Conservation (phyloP, 352 stramenopile species). For the Pythium pyrilobum region DNA sequence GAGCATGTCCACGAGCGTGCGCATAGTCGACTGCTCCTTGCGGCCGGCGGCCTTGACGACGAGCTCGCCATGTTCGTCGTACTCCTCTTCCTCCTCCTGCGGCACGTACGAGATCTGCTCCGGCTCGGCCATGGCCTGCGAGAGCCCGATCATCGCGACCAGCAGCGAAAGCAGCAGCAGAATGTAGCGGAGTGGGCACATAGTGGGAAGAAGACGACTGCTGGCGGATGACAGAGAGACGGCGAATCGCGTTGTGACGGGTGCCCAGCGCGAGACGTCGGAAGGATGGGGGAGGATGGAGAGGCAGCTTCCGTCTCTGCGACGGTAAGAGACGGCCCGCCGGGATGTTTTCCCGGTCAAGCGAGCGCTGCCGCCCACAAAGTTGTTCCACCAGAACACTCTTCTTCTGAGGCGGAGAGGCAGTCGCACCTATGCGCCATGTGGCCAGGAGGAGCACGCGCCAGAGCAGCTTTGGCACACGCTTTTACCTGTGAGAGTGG, state of each 20-base stretch:
- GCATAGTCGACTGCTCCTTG: slow-evolving; percentile 41
- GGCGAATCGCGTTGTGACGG: not conserved
- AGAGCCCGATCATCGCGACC: slow-evolving; percentile 78
- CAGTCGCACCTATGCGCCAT: slow-evolving; percentile 1
- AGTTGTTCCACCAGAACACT: too few relatives aligned
- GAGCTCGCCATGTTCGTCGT: slow-evolving; percentile 35
- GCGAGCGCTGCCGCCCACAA: too few relatives aligned
- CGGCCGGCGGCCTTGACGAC: slow-evolving; percentile 23
- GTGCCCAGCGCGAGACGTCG: not conserved
- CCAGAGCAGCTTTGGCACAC: slow-evolving; percentile 3
- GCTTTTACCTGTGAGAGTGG: not conserved
- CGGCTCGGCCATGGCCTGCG: slow-evolving; percentile 71
- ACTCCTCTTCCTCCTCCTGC: slow-evolving; percentile 44
- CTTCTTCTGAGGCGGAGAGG: not conserved
- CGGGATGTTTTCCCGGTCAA: not conserved
- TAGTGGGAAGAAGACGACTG: slow-evolving; percentile 20
- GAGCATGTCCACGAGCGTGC: slow-evolving; percentile 84
- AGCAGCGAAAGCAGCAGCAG: slow-evolving; percentile 78
- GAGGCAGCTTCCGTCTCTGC: too few relatives aligned
- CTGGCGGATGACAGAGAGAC: not conserved
- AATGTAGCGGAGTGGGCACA: slow-evolving; percentile 86
- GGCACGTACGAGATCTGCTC: slow-evolving; percentile 45
- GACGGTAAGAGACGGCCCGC: not conserved
- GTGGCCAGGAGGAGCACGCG: slow-evolving; percentile 10
- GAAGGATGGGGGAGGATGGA: not conserved